Percentiles rank a stretch among this genome's conserved stretches.
Evolutionary conservation across 129 eudicot genomes (phyloP).

Genomic region (Lactuca saligna): DNA sequence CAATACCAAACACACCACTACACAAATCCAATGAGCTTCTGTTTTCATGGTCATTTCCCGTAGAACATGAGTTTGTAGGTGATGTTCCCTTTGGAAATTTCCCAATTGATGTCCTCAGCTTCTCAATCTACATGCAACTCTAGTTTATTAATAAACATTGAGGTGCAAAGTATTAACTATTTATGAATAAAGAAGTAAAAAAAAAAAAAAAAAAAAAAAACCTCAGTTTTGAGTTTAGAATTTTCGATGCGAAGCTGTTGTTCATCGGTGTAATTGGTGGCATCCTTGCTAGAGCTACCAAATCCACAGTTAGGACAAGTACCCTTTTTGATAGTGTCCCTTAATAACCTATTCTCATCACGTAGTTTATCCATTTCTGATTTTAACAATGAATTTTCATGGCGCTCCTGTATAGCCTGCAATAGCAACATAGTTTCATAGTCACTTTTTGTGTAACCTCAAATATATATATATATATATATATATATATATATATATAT

Average conservation of each 20-base stretch:
- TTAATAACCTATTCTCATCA: constrained; percentile 70
- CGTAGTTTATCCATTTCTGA: constrained; percentile 80
- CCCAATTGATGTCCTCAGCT: constrained; percentile 62
- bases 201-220: constrained; percentile 40
- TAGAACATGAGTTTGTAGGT: constrained; percentile 52
- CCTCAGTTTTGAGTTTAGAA: constrained; percentile 90
- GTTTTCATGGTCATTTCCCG: constrained; percentile 59
- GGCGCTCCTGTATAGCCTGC: constrained; percentile 98
- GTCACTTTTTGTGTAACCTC: background rate
- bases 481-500: too few species aligned
- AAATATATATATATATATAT: too few species aligned
- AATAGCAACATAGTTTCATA: constrained; percentile 19
- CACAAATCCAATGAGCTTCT: constrained; percentile 64
- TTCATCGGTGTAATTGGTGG: constrained; percentile 39
- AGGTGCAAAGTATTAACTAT: constrained; percentile 5
- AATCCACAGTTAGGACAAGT: constrained; percentile 81
- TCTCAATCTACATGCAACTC: constrained; percentile 60
- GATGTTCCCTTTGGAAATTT: constrained; percentile 56
- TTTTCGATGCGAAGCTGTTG: constrained; percentile 79
- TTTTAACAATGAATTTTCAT: constrained; percentile 87
- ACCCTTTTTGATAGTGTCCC: constrained; percentile 58
- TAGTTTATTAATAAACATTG: background rate
- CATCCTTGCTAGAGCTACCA: constrained; percentile 53
- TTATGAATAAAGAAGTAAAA: background rate
- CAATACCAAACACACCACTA: constrained; percentile 66